Conservation (phyloP, 805 yeast genomes). For the Metschnikowia sp. region DNA sequence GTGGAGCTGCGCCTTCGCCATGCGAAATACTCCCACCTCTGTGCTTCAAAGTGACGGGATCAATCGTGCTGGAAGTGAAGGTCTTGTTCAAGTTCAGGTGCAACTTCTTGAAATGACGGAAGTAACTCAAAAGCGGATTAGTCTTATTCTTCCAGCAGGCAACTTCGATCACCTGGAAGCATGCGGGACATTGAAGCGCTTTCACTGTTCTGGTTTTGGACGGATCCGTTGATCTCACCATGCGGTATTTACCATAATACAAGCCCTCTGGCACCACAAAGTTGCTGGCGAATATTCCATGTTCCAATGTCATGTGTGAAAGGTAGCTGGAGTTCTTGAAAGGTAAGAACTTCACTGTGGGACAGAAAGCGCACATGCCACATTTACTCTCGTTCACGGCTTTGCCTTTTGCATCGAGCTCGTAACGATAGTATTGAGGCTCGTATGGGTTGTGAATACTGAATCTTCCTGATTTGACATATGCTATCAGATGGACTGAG, state of each 20-base stretch:
- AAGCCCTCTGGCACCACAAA: slow-evolving; percentile 31
- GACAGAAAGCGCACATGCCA: slow-evolving; percentile 34
- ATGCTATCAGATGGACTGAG: slow-evolving; percentile 22
- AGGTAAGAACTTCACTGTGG: slow-evolving; percentile 26
- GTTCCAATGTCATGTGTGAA: slow-evolving; percentile 33
- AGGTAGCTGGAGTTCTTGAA: slow-evolving; percentile 33
- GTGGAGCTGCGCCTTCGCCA: neutral
- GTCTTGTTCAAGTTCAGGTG: slow-evolving; percentile 19
- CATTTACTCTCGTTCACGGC: slow-evolving; percentile 25
- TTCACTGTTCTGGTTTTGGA: slow-evolving; percentile 19
- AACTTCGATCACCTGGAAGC: slow-evolving; percentile 25
- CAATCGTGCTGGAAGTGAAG: slow-evolving; percentile 13
- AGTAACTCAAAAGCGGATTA: slow-evolving; percentile 27
- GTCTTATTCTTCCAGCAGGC: slow-evolving; percentile 29
- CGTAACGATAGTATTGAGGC: slow-evolving; percentile 30
- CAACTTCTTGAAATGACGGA: slow-evolving; percentile 28
- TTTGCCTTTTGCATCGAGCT: slow-evolving; percentile 21
- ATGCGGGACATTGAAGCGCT: slow-evolving; percentile 28
- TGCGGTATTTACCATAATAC: slow-evolving; percentile 25
- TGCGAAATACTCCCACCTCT: slow-evolving; percentile 7
- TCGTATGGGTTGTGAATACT: slow-evolving; percentile 26
- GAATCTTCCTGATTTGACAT: slow-evolving; percentile 22
- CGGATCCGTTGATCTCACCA: slow-evolving; percentile 16
- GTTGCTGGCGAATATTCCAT: slow-evolving; percentile 32
- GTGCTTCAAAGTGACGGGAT: slow-evolving; percentile 14